A percentile compares a stretch with the other conserved stretches of the same genome.
phyloP scores from a whole-genome alignment of 257 asterid species.

The Solanum sparsipilum region DNA sequence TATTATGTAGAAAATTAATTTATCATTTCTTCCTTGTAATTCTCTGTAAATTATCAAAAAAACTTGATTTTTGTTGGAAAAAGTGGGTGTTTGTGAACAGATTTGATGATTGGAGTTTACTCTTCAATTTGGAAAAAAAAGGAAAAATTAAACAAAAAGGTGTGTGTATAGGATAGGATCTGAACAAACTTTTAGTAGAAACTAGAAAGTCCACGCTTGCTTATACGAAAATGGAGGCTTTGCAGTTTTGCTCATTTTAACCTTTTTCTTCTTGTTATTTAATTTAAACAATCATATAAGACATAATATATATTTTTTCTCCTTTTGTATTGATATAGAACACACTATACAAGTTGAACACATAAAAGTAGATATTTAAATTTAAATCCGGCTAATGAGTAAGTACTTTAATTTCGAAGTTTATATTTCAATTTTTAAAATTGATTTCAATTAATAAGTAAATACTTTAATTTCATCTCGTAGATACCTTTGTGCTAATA shows the following conservation, averaged over 20 bases:
- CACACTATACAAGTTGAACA: not conserved
- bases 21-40: not conserved
- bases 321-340: not conserved
- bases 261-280: not conserved
- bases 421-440: too few relatives aligned
- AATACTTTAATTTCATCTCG: too few relatives aligned
- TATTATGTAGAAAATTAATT: not conserved
- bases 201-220: constrained; percentile 1
- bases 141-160: not conserved
- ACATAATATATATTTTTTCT: not conserved
- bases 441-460: not conserved
- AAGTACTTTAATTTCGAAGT: too few relatives aligned
- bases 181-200: not conserved
- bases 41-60: not conserved
- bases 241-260: not conserved
- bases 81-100: not conserved
- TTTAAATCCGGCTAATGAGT: too few relatives aligned
- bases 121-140: not conserved
- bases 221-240: not conserved
- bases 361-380: too few relatives aligned
- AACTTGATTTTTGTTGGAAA: too few relatives aligned
- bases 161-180: not conserved
- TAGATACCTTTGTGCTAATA: too few relatives aligned
- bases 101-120: not conserved
- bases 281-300: not conserved